These are phyloP conservation scores for Dictyostelium brefeldianum DNA, from an alignment of 78 protist species.

Conservation along the genomic window DNA sequence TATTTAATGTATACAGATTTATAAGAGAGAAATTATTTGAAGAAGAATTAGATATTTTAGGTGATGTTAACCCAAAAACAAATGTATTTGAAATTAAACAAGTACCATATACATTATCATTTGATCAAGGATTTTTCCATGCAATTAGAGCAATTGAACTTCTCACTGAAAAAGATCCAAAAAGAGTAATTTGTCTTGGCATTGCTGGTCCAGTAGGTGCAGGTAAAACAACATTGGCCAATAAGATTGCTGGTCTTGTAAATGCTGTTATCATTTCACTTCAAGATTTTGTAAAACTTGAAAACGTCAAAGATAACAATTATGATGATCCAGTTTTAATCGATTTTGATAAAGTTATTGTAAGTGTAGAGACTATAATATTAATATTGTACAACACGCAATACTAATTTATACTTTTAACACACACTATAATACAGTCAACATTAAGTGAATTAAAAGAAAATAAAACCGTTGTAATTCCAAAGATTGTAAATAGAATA, in stretches of 20 bases:
- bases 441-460: constrained; percentile 55
- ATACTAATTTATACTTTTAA: too few relatives aligned
- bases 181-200: constrained; percentile 63
- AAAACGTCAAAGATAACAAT: constrained; percentile 81
- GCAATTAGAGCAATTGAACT: constrained; percentile 71
- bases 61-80: constrained; percentile 34
- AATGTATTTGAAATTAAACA: constrained; percentile 37
- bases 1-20: background rate
- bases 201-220: constrained; percentile 89
- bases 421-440: too few relatives aligned
- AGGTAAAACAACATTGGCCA: constrained; percentile 76
- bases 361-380: constrained; percentile 33
- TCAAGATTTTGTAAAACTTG: constrained; percentile 74
- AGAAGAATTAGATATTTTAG: constrained; percentile 71
- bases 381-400: background rate
- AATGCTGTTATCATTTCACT: constrained; percentile 60
- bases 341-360: constrained; percentile 68
- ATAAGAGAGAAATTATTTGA: constrained; percentile 38
- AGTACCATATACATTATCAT: constrained; percentile 66
- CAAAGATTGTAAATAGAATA: constrained; percentile 66
- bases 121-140: constrained; percentile 82
- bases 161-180: constrained; percentile 48
- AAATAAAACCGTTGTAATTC: constrained; percentile 55
- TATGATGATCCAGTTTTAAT: constrained; percentile 80
- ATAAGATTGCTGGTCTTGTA: constrained; percentile 60